Percentiles rank a stretch among this genome's conserved stretches.
Evolutionary conservation across 768 basidiomycete genomes (phyloP).

Genomic region (Auriscalpium orientale): DNA sequence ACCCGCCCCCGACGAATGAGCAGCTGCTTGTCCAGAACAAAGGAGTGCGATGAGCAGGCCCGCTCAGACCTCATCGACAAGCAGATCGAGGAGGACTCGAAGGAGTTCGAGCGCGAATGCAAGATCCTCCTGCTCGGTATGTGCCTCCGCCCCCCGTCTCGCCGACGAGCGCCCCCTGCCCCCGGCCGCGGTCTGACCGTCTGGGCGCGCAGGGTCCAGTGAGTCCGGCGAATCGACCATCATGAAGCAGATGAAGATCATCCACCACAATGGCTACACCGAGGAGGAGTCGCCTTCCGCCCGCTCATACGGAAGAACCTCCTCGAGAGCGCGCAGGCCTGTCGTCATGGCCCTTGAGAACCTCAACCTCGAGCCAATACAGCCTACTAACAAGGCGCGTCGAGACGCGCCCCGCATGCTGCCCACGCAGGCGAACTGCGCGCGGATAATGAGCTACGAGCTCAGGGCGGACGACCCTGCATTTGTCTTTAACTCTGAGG

Average conservation of each 20-base stretch:
- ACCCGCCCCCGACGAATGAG: slow-evolving; percentile 34
- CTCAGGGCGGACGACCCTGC: slow-evolving; percentile 32
- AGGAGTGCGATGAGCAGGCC: slow-evolving; percentile 50
- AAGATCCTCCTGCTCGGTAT: slow-evolving; percentile 88
- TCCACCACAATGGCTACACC: slow-evolving; percentile 88
- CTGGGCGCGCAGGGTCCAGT: slow-evolving; percentile 61
- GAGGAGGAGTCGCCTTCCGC: slow-evolving; percentile 66
- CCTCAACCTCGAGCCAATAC: slow-evolving; percentile 70
- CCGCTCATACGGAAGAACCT: slow-evolving; percentile 81
- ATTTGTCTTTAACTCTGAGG: slow-evolving; percentile 44
- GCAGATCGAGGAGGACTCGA: slow-evolving; percentile 79
- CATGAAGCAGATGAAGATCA: slow-evolving; percentile 99
- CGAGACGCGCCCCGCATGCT: background rate
- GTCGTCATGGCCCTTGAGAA: slow-evolving; percentile 83
- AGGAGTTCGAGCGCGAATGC: slow-evolving; percentile 78
- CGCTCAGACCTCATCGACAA: slow-evolving; percentile 73
- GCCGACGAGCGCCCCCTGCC: background rate
- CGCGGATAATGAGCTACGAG: slow-evolving; percentile 54
- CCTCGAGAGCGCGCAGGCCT: slow-evolving; percentile 81
- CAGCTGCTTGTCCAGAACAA: slow-evolving; percentile 52
- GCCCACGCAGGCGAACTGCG: slow-evolving; percentile 34
- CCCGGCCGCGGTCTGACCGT: background rate
- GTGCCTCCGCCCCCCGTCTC: slow-evolving; percentile 18
- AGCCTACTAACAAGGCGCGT: slow-evolving; percentile 54
- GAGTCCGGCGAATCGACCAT: slow-evolving; percentile 95